Evolutionary conservation across 495 filamentous ascomycete species (phyloP).

Genomic region (Podospora australis): DNA sequence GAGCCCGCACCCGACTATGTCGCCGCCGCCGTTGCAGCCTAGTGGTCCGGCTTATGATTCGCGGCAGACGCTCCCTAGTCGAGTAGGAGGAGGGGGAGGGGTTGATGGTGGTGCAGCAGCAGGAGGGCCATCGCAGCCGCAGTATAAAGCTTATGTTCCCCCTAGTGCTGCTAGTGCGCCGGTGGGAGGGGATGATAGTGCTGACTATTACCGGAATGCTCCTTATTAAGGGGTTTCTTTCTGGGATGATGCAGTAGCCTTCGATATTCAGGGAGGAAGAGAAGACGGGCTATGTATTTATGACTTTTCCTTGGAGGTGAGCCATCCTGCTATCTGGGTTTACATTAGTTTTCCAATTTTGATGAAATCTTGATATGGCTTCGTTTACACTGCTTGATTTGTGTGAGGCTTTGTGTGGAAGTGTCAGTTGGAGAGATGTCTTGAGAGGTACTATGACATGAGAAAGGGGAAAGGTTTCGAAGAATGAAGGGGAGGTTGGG

Average conservation of each 20-base stretch:
- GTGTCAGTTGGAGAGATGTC: too few species aligned
- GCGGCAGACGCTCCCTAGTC: constrained; percentile 36
- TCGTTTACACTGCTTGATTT: too few species aligned
- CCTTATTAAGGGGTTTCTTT: background rate
- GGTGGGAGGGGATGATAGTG: background rate
- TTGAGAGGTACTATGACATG: too few species aligned
- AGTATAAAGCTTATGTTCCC: constrained; percentile 33
- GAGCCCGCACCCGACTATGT: constrained; percentile 26
- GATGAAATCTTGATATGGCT: too few species aligned
- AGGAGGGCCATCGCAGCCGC: constrained; percentile 7
- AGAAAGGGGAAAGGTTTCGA: background rate
- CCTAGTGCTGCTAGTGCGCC: constrained; percentile 17
- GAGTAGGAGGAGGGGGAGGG: constrained; percentile 7
- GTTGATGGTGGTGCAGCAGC: background rate
- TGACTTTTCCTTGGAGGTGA: too few species aligned
- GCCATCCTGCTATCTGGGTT: too few species aligned
- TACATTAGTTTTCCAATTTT: too few species aligned
- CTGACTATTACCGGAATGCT: background rate
- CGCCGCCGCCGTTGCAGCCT: constrained; percentile 36
- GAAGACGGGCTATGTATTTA: too few species aligned
- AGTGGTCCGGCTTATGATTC: constrained; percentile 34
- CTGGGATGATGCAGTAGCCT: too few species aligned
- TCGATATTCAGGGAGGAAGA: too few species aligned
- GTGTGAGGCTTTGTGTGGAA: too few species aligned
- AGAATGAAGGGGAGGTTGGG: background rate